Percentiles rank a stretch among this genome's conserved stretches.
phyloP scores from a whole-genome alignment of 164 flowering plant species.

The Buxus sempervirens region DNA sequence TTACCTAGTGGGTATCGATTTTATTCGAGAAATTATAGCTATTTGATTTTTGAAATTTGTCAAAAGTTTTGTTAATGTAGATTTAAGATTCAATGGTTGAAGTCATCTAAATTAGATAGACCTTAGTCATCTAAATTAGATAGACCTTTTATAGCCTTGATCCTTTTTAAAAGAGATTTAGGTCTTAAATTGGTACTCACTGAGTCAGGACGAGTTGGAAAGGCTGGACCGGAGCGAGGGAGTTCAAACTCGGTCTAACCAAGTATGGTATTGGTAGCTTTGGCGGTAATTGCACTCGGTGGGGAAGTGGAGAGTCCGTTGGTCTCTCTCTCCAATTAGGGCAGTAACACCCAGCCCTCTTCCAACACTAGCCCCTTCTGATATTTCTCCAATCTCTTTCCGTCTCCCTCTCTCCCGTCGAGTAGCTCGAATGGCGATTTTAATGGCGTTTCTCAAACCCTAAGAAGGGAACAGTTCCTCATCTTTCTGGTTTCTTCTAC shows the following conservation, averaged over 20 bases:
- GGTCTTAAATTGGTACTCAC: too few species aligned
- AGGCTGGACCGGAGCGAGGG: neutral
- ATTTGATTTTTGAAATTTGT: too few species aligned
- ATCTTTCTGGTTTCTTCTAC: neutral
- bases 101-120: too few species aligned
- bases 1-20: too few species aligned
- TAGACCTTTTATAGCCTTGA: too few species aligned
- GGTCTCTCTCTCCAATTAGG: slow-evolving; percentile 7
- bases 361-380: neutral
- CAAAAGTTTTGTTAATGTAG: too few species aligned
- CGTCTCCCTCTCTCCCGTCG: neutral
- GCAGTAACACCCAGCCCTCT: neutral
- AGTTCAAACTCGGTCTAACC: neutral
- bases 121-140: too few species aligned
- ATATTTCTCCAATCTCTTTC: too few species aligned
- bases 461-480: neutral
- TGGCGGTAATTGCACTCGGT: neutral
- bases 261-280: too few species aligned
- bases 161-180: too few species aligned
- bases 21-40: too few species aligned
- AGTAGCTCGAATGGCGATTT: neutral
- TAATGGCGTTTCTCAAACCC: slow-evolving; percentile 12
- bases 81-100: too few species aligned
- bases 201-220: neutral
- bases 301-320: neutral